phyloP scores from a whole-genome alignment of 306 rosid species.

The Prunus campanulata region DNA sequence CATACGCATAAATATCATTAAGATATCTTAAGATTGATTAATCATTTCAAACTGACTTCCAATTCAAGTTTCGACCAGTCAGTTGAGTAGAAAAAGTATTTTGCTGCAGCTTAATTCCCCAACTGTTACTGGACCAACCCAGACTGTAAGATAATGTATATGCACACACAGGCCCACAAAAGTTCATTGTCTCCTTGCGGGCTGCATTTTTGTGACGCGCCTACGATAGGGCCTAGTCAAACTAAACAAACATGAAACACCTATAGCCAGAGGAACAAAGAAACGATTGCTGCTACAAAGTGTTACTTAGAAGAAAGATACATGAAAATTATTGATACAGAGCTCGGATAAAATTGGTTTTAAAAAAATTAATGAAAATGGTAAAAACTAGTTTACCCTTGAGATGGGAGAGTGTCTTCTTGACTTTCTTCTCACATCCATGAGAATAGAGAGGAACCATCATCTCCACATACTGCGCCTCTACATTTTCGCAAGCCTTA shows the following conservation, averaged over 20 bases:
- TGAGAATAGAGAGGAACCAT: constrained; percentile 83
- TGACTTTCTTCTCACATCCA: constrained; percentile 81
- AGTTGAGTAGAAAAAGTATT: not conserved
- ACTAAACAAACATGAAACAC: not conserved
- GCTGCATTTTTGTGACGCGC: not conserved
- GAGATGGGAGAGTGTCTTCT: constrained; percentile 66
- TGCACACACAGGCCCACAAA: not conserved
- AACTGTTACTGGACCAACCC: not conserved
- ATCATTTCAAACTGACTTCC: no score
- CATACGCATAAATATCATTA: not conserved
- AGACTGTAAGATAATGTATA: not conserved
- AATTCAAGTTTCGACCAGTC: no score
- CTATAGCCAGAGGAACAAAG: not conserved
- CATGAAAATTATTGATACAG: no score
- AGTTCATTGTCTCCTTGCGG: not conserved
- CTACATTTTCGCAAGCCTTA: constrained; percentile 53
- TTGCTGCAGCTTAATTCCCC: not conserved
- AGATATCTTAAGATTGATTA: no score
- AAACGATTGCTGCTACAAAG: not conserved
- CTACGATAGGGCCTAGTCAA: not conserved
- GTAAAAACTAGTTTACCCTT: constrained; percentile 41
- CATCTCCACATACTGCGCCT: constrained; percentile 86
- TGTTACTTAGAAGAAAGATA: not conserved
- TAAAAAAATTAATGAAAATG: no score
- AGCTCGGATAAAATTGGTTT: no score